These are phyloP conservation scores for Neoboletus brunneissimus DNA, from an alignment of 768 basidiomycete genomes.

Conservation along the genomic window DNA sequence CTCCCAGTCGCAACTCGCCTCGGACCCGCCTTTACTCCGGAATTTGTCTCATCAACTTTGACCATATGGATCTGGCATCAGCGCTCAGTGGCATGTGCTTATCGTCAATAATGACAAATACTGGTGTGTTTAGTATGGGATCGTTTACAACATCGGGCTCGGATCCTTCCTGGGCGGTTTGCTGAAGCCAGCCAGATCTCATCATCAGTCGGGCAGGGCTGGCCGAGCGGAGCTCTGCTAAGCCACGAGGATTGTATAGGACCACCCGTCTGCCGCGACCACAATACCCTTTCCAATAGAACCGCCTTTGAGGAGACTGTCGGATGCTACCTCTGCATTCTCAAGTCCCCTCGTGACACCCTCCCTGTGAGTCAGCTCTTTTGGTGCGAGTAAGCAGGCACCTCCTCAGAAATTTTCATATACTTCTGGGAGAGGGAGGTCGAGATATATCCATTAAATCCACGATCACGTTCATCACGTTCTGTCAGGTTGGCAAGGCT, in stretches of 20 bases:
- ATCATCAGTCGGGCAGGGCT: not conserved
- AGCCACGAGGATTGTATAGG: not conserved
- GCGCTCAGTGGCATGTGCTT: not conserved
- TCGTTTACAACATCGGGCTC: not conserved
- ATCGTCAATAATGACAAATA: not conserved
- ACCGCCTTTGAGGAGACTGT: slow-evolving; percentile 3
- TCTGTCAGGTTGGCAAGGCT: not conserved
- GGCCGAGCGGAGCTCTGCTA: too few species aligned
- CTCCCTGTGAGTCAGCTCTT: slow-evolving; percentile 47
- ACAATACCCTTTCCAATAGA: slow-evolving; percentile 1
- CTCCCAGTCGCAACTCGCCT: too few species aligned
- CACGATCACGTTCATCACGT: not conserved
- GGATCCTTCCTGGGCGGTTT: not conserved
- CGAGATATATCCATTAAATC: slow-evolving; percentile 47
- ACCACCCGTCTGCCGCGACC: slow-evolving; percentile 4
- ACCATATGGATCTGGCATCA: not conserved
- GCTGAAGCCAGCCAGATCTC: not conserved
- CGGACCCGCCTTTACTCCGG: not conserved
- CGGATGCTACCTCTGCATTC: slow-evolving; percentile 9
- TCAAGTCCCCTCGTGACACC: slow-evolving; percentile 46
- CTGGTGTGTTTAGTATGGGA: not conserved
- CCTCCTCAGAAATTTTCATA: slow-evolving; percentile 39
- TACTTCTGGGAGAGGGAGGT: slow-evolving; percentile 31
- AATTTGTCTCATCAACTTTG: not conserved
- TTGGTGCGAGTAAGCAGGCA: slow-evolving; percentile 42